Evolutionary conservation across 2,329 filamentous ascomycete species (phyloP), one percentile per base, ranked within the genome.

Genomic region (Fusarium sp.): DNA sequence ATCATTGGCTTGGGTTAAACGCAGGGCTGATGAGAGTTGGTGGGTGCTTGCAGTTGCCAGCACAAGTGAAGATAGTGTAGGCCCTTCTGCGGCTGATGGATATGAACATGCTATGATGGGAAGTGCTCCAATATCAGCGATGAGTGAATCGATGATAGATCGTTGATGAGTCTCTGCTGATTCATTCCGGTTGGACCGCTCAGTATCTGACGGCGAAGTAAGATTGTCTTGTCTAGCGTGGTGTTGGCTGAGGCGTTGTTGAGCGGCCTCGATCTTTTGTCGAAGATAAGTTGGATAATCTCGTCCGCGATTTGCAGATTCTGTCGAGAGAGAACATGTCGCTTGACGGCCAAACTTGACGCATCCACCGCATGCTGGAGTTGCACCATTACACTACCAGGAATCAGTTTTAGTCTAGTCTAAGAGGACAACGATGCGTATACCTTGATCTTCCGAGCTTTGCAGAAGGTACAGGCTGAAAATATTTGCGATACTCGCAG

Each of bases 401-500:
- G 7, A 6, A 14, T 26, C 7, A 63, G n/a, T 11, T 7, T 20
- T 22, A 1, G 8, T 2, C 14, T 4, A 3, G 8, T 3, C 7
- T 2, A 2, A 8, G 20, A 2, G 5, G 1, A 10, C 13, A 4
- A 18, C 3, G 15, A 32, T n/a, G 0, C 14, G 5, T 11, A 1
- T 9, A 69, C 66, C 48, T 69, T 69, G 20, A 55, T 69, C 41
- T 69, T 69, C 14, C 66, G 36, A 32, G 36, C 39, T 24, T 69
- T 69, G 1, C 66, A 69, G 3, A 69, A 69, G 3, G 41, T 63
- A 22, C 66, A 69, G 10, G 66, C 66, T 2, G 66, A 69, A 0
- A 42, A 13, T 5, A 69, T 28, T 17, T 69, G 65, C 3, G 66
- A 69, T 2, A 69, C 65, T 26, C 65, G 45, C 4, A 69, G 15